Evolutionary conservation across 2,329 filamentous ascomycete species (phyloP), one percentile per base, ranked within the genome.

Genomic region (Xylaria sp.): DNA sequence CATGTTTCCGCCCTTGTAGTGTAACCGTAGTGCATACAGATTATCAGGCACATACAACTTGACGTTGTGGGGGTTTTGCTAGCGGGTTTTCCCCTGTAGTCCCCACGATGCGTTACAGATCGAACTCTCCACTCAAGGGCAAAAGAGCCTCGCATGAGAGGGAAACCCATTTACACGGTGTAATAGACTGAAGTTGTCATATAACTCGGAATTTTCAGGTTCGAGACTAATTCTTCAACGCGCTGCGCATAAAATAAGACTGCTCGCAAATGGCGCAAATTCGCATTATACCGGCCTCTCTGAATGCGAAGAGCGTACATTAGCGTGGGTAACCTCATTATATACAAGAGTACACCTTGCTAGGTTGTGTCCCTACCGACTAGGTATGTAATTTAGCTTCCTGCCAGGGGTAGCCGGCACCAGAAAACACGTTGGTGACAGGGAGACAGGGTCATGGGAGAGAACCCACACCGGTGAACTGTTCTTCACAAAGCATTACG

Each of bases 381-480:
- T 32, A 58, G 63, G 57, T 29, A 53, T 53, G 51, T 51, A 35
- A 50, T 35, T 42, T 60, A 37, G 63, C 63, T 35, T 48, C 37
- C 29, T 47, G 50, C 60, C 27, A 58, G 55, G 64, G 57, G 60
- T 64, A 63, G 63, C 63, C 47, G 68, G 47, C 63, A 63, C 68
- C 64, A 65, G 63, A 58, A 55, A 63, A 47, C 58, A 60, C 67
- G 54, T 51, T 40, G 40, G 35, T 50, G 64, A 50, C 60, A 61
- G 60, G 60, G 64, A 35, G 21, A 27, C 35, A 42, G 35, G 35
- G 35, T 16, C 21, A 32, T 9, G 37, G 32, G 47, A 69, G 59
- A 32, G 54, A 69, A 57, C 29, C 66, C 66, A 66, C 66, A 69
- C 66, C 66, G 66, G 66, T 69, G 62, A 69, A 62, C 66, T 53